Base-by-base conservation (phyloP, 495 filamentous ascomycete genomes). In the Neurospora sp. region DNA sequence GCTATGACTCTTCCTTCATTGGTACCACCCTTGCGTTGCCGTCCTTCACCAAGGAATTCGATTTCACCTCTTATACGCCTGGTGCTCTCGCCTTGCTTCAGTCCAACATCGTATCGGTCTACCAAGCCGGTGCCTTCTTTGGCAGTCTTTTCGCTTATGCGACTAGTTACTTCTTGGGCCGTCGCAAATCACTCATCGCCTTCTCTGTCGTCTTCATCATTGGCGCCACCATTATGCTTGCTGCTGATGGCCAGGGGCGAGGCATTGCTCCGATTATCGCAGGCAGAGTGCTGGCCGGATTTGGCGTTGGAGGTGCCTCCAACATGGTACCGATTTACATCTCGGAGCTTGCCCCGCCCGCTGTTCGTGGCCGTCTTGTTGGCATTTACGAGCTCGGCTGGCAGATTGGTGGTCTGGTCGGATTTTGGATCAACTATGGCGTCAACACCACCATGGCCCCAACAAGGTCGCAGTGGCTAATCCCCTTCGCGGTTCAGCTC, bases 351-450 rank as follows among this genome's bases (percentile, higher is more conserved):
- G 75, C 86, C 9, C 87, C 87, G 1, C 87, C 87, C 0, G 85
- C 87, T 22, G 81, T 89, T 72, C 81, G 87, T 40, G 87, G 87
- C 18, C 78, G 85, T 42, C 80, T 89, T 9, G 86, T 88, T 69
- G 89, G 90, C 75, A 83, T 93, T 37, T 93, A 91, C 76, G 90
- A 93, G 79, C 81, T 92, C 45, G 89, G 90, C 12, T 92, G 90
- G 88, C 91, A 93, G 79, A 84, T 91, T 75, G 91, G 90, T 68
- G 90, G 90, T 16, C 81, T 93, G 35, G 86, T 91, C n/a, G 91
- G 91, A 4, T 93, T 92, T 75, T 91, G 88, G 89, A 90, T 91
- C 76, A 91, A 91, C 75, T 87, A 87, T 73, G 87, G 86, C 45
- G 80, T 88, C 68, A 81, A 78, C 44, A 79, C 81, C 65, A 86